Conservation (phyloP, 2,329 filamentous ascomycete genomes). For the Ascochyta viciae-villosae region DNA sequence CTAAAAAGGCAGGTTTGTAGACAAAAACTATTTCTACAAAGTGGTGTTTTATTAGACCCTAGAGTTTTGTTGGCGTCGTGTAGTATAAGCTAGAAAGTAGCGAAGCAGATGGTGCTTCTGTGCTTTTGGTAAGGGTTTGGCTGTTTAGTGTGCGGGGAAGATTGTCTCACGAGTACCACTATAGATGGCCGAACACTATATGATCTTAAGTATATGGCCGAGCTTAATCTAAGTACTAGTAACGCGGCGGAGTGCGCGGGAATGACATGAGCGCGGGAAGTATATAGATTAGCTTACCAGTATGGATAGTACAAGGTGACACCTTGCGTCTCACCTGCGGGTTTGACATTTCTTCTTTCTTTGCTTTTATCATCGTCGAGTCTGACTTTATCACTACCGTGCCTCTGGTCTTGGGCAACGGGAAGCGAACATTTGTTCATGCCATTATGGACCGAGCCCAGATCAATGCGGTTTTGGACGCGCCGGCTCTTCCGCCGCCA, state of each 20-base stretch:
- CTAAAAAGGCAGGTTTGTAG: background rate
- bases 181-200: too few relatives aligned
- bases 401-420: background rate
- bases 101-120: background rate
- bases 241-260: too few relatives aligned
- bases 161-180: too few relatives aligned
- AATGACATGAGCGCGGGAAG: too few relatives aligned
- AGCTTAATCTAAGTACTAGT: too few relatives aligned
- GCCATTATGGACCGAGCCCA: background rate
- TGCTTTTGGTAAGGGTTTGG: background rate
- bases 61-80: background rate
- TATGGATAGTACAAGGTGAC: background rate
- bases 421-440: background rate
- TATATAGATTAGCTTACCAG: background rate
- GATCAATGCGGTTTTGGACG: conserved; percentile 8
- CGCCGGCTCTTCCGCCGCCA: conserved; percentile 17
- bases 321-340: conserved; percentile 2
- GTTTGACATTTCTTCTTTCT: conserved; percentile 1
- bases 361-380: background rate
- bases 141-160: background rate
- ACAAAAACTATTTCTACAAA: background rate
- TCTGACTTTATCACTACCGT: background rate
- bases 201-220: too few relatives aligned
- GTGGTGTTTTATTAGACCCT: background rate
- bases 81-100: background rate